Evolutionary conservation across 495 filamentous ascomycete species (phyloP), one percentile per base, ranked within the genome.

Genomic region (Stereocaulon alpinum): DNA sequence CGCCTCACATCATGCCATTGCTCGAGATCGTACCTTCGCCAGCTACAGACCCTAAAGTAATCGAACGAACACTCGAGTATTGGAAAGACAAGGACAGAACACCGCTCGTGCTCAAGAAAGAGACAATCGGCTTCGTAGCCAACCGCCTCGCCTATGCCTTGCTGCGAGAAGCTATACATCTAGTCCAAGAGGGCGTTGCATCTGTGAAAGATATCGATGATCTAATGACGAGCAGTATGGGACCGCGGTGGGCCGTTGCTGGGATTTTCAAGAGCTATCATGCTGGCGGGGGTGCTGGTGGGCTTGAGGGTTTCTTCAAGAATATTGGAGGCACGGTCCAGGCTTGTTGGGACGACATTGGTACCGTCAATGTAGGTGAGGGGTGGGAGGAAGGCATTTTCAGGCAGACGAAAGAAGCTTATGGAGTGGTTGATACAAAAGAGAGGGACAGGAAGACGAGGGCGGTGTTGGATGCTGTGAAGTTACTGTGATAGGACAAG

Each of bases 231-330:
- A 69, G 72, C 22, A 78, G 75, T 55, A 70, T 81, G 65, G 81
- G 82, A 10, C 76, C 80, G 0, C 61, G 81, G 53, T 84, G 82
- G 82, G 74, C 77, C 10, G 74, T 80, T 14, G 76, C 76, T 59
- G 80, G 81, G 10, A 75, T 80, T 9, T 83, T 85, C 66, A 80
- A 77, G 64, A 80, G 79, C 54, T 84, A 84, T 66, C 77, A 80
- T 69, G 77, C 80, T 44, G 81, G 80, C 18, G 81, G 82, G 43
- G 80, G 82, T 15, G 73, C 73, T 43, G 76, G 73, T 10, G 80
- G 79, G 3, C 71, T 83, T 65, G 65, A 69, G n/a, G 75, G 71
- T 4, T 82, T 84, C 62, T 72, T 83, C 60, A 68, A 75, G 47
- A 83, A 84, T 60, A 71, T 84, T 65, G 79, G 77, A 22, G 71